Percentiles rank a stretch among this genome's conserved stretches.
phyloP scores from a whole-genome alignment of 768 basidiomycete species.

The Xerocomellus dryophilus region DNA sequence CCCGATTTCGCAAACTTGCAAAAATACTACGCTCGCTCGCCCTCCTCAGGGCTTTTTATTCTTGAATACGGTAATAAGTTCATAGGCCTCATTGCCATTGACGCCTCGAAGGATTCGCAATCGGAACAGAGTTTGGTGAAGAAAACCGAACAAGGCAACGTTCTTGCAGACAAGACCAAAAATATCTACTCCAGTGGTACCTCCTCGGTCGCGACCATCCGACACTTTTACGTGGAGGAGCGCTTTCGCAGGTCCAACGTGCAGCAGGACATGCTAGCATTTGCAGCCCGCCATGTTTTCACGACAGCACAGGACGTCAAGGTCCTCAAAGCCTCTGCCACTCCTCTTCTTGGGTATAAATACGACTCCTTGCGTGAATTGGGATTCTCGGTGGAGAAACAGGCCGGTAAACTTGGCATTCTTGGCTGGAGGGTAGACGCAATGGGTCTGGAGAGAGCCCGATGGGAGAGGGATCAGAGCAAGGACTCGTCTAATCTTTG shows the following conservation, averaged over 20 bases:
- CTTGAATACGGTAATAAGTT: constrained; percentile 56
- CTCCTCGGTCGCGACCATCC: constrained; percentile 58
- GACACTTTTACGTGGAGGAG: constrained; percentile 74
- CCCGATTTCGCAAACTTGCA: constrained; percentile 54
- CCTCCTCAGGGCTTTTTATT: constrained; percentile 68
- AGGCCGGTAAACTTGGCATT: constrained; percentile 48
- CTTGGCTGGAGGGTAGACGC: constrained; percentile 53
- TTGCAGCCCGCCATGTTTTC: constrained; percentile 61
- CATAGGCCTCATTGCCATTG: constrained; percentile 69
- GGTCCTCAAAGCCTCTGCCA: constrained; percentile 45
- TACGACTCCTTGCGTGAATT: constrained; percentile 42
- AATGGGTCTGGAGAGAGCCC: constrained; percentile 42
- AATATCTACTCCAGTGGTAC: constrained; percentile 31
- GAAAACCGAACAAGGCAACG: constrained; percentile 16
- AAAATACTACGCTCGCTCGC: constrained; percentile 55
- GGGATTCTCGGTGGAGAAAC: constrained; percentile 49
- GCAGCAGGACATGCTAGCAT: constrained; percentile 63
- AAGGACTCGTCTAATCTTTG: constrained; percentile 11
- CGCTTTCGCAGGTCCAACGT: constrained; percentile 53
- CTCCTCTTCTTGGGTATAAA: constrained; percentile 51
- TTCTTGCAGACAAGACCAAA: constrained; percentile 12
- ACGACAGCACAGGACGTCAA: constrained; percentile 39
- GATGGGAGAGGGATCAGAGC: constrained; percentile 40
- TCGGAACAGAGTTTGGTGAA: constrained; percentile 29
- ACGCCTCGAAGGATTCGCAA: constrained; percentile 49